Conservation (phyloP, 2,329 filamentous ascomycete species). For the Drechslerella dactyloides region DNA sequence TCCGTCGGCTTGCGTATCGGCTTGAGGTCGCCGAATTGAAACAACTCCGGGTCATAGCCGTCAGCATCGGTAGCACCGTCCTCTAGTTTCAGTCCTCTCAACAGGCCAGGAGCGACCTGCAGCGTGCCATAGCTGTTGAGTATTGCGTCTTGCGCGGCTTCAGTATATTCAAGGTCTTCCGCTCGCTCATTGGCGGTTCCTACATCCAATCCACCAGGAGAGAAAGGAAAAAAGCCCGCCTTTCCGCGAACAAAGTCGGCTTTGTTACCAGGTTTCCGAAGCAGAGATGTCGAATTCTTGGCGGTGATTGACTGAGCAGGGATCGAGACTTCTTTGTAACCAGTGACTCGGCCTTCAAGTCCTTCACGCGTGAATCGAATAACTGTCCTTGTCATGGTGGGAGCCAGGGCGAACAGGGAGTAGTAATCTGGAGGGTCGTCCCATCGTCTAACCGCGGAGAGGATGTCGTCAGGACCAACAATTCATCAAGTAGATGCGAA, state of each 20-base stretch:
- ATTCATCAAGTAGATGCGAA: constrained; percentile 13
- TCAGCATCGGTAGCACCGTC: constrained; percentile 65
- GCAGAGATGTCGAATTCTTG: constrained; percentile 90
- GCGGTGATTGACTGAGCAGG: constrained; percentile 86
- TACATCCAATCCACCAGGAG: constrained; percentile 84
- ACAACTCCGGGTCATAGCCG: constrained; percentile 10
- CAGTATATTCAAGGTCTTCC: constrained; percentile 80
- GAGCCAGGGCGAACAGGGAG: constrained; percentile 73
- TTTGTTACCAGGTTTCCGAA: constrained; percentile 81
- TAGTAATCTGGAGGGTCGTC: constrained; percentile 77
- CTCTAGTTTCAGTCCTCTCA: constrained; percentile 75
- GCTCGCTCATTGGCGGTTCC: constrained; percentile 72
- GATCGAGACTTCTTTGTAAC: constrained; percentile 91
- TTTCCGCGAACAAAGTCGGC: constrained; percentile 92
- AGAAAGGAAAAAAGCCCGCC: constrained; percentile 92
- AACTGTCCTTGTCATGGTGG: constrained; percentile 91
- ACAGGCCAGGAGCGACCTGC: constrained; percentile 80
- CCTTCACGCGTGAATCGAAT: constrained; percentile 91
- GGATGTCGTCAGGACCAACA: constrained; percentile 28
- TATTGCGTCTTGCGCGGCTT: constrained; percentile 63
- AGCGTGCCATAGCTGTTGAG: constrained; percentile 75
- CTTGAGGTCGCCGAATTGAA: constrained; percentile 55
- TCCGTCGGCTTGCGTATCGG: constrained; percentile 56
- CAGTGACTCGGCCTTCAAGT: constrained; percentile 87
- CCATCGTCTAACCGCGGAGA: constrained; percentile 67